Percentiles rank a stretch among this genome's conserved stretches.
Evolutionary conservation across 2,329 filamentous ascomycete genomes (phyloP).

Genomic region (Exophiala viscosa): DNA sequence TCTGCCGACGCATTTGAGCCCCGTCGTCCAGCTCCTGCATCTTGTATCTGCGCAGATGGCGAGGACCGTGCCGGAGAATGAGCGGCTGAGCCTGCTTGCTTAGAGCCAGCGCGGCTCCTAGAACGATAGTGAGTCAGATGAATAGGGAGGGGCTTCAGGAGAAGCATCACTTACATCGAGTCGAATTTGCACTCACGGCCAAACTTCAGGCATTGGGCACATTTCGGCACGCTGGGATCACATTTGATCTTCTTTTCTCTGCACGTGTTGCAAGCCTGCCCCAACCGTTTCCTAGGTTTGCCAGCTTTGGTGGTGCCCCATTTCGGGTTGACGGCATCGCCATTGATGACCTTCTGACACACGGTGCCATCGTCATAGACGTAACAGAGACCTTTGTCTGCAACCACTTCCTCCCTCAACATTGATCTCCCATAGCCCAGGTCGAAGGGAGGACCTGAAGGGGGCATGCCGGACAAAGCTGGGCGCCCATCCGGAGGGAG

Average conservation of each 20-base stretch:
- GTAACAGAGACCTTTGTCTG: conserved; percentile 76
- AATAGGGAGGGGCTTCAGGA: neutral
- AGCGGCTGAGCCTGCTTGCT: conserved; percentile 7
- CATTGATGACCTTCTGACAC: conserved; percentile 79
- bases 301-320: conserved; percentile 95
- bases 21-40: conserved; percentile 1
- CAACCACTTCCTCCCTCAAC: conserved; percentile 48
- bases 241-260: conserved; percentile 98
- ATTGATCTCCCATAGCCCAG: conserved; percentile 24
- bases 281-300: conserved; percentile 84
- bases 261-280: conserved; percentile 89
- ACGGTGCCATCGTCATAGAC: conserved; percentile 82
- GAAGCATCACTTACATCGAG: conserved; percentile 58
- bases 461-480: conserved; percentile 25
- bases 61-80: conserved; percentile 12
- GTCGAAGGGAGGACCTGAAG: conserved; percentile 13
- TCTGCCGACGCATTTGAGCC: conserved; percentile 27
- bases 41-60: conserved; percentile 15
- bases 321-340: conserved; percentile 80
- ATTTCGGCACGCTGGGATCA: conserved; percentile 81
- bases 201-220: conserved; percentile 88
- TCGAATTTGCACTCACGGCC: conserved; percentile 80
- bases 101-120: conserved; percentile 7
- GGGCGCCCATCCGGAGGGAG: neutral
- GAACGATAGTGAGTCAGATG: neutral